A percentile compares a stretch with the other conserved stretches of the same genome.
Conservation (phyloP, 2,329 filamentous ascomycete species). For the Aspergillus unguis region DNA sequence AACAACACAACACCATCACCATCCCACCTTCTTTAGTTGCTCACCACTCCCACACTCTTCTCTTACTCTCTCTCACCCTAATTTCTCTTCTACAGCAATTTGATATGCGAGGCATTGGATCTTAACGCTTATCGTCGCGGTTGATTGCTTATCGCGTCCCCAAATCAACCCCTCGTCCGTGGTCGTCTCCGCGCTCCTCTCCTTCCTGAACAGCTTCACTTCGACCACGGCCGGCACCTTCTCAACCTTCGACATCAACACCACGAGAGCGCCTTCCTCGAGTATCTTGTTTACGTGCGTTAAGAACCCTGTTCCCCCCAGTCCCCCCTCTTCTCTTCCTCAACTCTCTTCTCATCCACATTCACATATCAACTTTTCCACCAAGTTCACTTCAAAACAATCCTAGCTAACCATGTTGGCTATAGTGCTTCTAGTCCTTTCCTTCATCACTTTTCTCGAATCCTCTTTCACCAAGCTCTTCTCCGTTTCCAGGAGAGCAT, state of each 20-base stretch:
- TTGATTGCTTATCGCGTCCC: conserved; percentile 20
- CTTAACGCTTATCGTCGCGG: conserved; percentile 22
- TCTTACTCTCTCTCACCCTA: not conserved
- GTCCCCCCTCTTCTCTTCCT: conserved; percentile 17
- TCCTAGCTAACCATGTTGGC: too few relatives aligned
- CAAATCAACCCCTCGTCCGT: not conserved
- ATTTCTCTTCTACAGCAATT: not conserved
- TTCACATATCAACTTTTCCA: too few relatives aligned
- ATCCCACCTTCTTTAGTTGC: not conserved
- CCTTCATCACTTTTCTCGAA: too few relatives aligned
- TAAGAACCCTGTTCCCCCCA: not conserved
- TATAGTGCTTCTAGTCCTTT: too few relatives aligned
- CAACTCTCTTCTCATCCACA: too few relatives aligned
- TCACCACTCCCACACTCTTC: not conserved
- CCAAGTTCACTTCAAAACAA: too few relatives aligned
- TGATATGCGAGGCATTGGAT: conserved; percentile 1
- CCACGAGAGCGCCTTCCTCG: conserved; percentile 7
- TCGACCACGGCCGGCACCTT: not conserved
- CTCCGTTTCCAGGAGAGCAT: conserved; percentile 1
- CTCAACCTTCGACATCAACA: not conserved
- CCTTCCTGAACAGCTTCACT: conserved; percentile 1
- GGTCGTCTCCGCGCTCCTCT: conserved; percentile 9
- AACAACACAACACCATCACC: not conserved
- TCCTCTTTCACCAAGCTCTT: not conserved
- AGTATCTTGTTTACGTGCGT: too few relatives aligned